These are phyloP conservation scores for Paecilomyces sp. DNA, from an alignment of 2,329 filamentous ascomycete genomes.

Conservation along the genomic window DNA sequence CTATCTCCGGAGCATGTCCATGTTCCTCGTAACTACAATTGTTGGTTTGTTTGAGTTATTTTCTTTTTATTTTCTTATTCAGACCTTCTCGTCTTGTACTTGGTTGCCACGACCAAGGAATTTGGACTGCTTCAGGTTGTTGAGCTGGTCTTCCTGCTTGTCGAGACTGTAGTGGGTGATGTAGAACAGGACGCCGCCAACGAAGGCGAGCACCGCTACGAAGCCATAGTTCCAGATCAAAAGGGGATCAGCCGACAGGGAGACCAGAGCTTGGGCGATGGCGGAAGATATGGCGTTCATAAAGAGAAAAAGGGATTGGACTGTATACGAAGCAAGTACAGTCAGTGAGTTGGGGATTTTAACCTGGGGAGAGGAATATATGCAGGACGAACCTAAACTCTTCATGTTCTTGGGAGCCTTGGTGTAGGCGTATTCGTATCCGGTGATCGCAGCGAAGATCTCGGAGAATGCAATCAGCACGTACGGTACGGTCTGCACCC, in stretches of 20 bases:
- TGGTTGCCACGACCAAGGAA: conserved; percentile 9
- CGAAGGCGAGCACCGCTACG: conserved; percentile 54
- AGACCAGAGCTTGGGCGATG: conserved; percentile 59
- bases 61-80: not conserved
- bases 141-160: conserved; percentile 60
- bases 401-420: conserved; percentile 66
- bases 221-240: conserved; percentile 67
- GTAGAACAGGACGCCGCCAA: conserved; percentile 62
- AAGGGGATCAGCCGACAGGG: conserved; percentile 56
- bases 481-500: conserved; percentile 39
- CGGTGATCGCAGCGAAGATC: conserved; percentile 58
- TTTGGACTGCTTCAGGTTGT: conserved; percentile 31
- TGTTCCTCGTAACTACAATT: not conserved
- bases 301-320: conserved; percentile 60
- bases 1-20: no score
- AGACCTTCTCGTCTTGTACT: conserved; percentile 1
- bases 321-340: conserved; percentile 20
- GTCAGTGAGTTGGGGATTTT: not conserved
- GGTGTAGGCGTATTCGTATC: conserved; percentile 66
- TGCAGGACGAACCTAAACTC: conserved; percentile 39
- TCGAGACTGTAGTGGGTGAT: conserved; percentile 58
- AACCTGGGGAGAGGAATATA: not conserved
- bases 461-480: conserved; percentile 45
- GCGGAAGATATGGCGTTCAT: conserved; percentile 62
- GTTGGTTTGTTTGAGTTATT: not conserved